Evolutionary conservation across 2,329 filamentous ascomycete genomes (phyloP).

Genomic region (Fusarium sublunatum): DNA sequence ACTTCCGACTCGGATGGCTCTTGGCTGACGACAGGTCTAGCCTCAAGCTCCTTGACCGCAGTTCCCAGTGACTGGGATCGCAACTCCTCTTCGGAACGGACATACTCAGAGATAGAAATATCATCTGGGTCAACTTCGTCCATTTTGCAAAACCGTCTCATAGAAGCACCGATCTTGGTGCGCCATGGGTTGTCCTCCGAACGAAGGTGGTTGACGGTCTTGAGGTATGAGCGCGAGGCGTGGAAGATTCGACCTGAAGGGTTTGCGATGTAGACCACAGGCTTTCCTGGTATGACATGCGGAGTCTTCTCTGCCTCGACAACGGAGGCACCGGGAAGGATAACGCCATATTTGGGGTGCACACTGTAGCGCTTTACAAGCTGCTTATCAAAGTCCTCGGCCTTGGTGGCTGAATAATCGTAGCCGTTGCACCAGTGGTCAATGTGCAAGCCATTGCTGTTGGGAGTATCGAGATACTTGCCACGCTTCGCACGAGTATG

Average conservation of each 20-base stretch:
- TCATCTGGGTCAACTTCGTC: conserved; percentile 50
- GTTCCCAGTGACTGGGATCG: conserved; percentile 52
- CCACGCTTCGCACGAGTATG: conserved; percentile 65
- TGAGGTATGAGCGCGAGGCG: conserved; percentile 59
- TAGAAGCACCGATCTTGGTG: conserved; percentile 49
- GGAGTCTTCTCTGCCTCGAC: conserved; percentile 55
- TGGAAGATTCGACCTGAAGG: conserved; percentile 61
- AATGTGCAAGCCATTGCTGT: conserved; percentile 64
- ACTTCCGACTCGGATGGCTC: conserved; percentile 47
- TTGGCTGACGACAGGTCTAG: conserved; percentile 46
- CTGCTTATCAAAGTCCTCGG: conserved; percentile 63
- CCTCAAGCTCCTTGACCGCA: conserved; percentile 49
- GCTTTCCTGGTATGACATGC: conserved; percentile 58
- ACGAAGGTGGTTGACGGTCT: conserved; percentile 51
- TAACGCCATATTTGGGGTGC: conserved; percentile 66
- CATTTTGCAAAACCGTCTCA: conserved; percentile 55
- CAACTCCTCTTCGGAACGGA: conserved; percentile 50
- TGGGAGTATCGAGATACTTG: conserved; percentile 65
- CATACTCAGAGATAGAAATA: conserved; percentile 49
- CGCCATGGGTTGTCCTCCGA: conserved; percentile 51
- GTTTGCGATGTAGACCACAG: conserved; percentile 61
- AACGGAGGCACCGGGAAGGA: conserved; percentile 61
- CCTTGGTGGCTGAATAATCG: conserved; percentile 61
- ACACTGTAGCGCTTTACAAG: conserved; percentile 61
- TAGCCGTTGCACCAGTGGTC: conserved; percentile 66